A percentile compares a stretch with the other conserved stretches of the same genome.
These are phyloP conservation scores for Mycena venus DNA, from an alignment of 768 basidiomycete genomes.

Conservation along the genomic window DNA sequence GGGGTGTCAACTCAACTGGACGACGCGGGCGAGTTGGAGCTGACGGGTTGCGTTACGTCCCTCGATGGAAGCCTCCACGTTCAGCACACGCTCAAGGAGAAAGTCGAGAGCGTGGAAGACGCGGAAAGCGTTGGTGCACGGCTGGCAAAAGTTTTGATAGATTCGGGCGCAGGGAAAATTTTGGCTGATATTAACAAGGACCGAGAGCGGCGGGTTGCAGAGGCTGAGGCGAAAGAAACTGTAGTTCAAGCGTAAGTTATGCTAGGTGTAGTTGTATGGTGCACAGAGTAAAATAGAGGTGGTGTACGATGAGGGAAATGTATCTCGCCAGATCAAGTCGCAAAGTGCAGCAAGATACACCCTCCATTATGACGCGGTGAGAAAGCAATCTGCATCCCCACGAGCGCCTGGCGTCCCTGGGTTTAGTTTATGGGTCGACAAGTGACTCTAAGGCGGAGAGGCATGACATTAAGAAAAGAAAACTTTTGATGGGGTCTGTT, in stretches of 20 bases:
- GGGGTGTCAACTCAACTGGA: constrained; percentile 75
- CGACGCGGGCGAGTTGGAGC: constrained; percentile 58
- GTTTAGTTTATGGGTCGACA: constrained; percentile 58
- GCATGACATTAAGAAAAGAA: constrained; percentile 51
- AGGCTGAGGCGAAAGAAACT: constrained; percentile 47
- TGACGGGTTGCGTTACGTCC: constrained; percentile 89
- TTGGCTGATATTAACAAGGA: constrained; percentile 87
- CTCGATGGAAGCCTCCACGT: constrained; percentile 83
- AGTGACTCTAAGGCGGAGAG: constrained; percentile 83
- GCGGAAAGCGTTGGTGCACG: constrained; percentile 78
- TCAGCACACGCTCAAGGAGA: constrained; percentile 68
- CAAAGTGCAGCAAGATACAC: constrained; percentile 18
- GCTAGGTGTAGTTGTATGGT: background rate
- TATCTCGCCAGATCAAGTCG: constrained; percentile 38
- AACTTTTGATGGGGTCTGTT: constrained; percentile 25
- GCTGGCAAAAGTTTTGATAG: constrained; percentile 75
- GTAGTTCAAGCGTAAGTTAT: constrained; percentile 22
- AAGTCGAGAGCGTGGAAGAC: constrained; percentile 62
- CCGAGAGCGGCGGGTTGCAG: constrained; percentile 61
- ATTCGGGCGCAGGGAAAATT: constrained; percentile 81
- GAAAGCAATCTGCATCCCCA: constrained; percentile 68
- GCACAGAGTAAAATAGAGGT: constrained; percentile 6
- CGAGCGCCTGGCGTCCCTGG: constrained; percentile 75
- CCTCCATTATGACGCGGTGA: constrained; percentile 32
- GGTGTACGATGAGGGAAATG: constrained; percentile 24